Evolutionary conservation across 352 stramenopile genomes (phyloP).

Genomic region (Thalassiosira delicatula): DNA sequence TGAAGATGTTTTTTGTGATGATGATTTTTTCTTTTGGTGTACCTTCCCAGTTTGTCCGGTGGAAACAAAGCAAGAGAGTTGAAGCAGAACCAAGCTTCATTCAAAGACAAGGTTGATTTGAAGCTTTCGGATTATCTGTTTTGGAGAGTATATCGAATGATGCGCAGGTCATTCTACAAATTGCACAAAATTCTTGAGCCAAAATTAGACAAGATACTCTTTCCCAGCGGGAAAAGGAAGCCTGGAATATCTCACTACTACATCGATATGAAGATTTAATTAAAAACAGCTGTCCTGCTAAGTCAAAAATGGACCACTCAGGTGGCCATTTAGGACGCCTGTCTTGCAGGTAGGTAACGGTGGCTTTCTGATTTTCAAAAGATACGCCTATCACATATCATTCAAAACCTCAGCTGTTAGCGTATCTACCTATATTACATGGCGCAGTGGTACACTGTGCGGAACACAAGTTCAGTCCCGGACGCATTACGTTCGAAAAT

Average conservation of each 20-base stretch:
- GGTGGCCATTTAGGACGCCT: too few relatives aligned
- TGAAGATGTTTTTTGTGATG: not conserved
- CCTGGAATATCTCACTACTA: not conserved
- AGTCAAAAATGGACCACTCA: too few relatives aligned
- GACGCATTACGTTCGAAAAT: too few relatives aligned
- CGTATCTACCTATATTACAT: too few relatives aligned
- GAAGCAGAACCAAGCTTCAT: not conserved
- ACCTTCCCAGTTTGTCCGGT: not conserved
- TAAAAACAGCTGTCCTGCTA: too few relatives aligned
- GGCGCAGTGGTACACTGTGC: too few relatives aligned
- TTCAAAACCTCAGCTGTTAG: too few relatives aligned
- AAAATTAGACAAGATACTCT: not conserved
- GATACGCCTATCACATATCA: too few relatives aligned
- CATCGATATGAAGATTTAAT: too few relatives aligned
- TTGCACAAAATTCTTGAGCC: not conserved
- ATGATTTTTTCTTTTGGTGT: not conserved
- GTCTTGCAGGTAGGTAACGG: too few relatives aligned
- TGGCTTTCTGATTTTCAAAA: too few relatives aligned
- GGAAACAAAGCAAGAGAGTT: not conserved
- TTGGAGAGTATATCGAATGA: not conserved
- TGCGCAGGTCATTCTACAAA: not conserved
- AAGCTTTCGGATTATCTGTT: not conserved
- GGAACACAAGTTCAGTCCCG: too few relatives aligned
- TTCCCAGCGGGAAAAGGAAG: not conserved
- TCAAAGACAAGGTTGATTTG: not conserved